Evolutionary conservation across 2,329 filamentous ascomycete genomes (phyloP), one percentile per base, ranked within the genome.

Genomic region (Trichoderma breve): DNA sequence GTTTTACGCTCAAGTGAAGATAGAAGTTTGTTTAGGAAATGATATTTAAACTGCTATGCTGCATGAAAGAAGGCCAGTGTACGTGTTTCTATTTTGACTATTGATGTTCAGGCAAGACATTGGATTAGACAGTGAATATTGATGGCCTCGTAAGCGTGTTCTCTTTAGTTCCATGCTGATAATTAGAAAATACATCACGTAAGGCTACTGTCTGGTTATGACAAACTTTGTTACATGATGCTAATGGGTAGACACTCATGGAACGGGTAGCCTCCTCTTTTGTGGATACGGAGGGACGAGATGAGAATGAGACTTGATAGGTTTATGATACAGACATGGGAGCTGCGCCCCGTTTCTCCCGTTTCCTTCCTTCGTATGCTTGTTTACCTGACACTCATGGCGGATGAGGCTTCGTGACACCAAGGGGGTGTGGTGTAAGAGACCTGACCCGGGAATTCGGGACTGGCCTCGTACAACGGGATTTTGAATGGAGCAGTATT

Each of bases 1-100:
- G 72, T 18, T 78, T 78, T 34, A 73, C 61, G 8, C 71, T 78
- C 12, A 61, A 36, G 24, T 70, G n/a, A 72, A n/a, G 26, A 43
- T 11, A 24, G 39, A 57, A 53, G 14, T 14, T 11, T 9, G 47
- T 64, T 47, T 43, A 21, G 24, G 53, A 24, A 57, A 12, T 21
- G 36, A 32, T 68, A 8, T 5, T n/a, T 14, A 4, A 14, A 12
- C n/a, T 21, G 3, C 26, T 63, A 6, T n/a, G n/a, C 6, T 63
- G 12, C 26, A 43, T 43, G 39, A 11, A n/a, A 18, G 24, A 30
- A 47, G 24, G 15, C 15, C 6, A 3, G 3, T 26, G 4, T 5
- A 5, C 34, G 6, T 36, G 9, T 9, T 11, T 36, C 21, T 58
- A 9, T 15, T 12, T 21, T n/a, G 5, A 18, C 14, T 1, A 9